Conservation (phyloP, 1,284 basidiomycete species). For the Xerocomus minutiporus region DNA sequence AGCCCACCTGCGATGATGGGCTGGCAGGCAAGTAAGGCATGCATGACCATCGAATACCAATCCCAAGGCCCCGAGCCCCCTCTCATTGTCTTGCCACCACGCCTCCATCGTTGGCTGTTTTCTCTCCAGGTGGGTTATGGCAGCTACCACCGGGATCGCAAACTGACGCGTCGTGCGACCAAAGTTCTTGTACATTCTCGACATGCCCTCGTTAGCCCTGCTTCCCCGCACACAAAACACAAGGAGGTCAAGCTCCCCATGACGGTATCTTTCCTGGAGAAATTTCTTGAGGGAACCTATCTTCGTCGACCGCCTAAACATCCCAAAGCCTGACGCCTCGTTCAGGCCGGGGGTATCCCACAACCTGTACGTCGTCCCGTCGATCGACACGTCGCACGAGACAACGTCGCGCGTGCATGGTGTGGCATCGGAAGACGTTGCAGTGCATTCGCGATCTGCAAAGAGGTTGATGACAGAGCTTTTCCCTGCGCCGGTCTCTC, state of each 20-base stretch:
- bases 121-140: slow-evolving; percentile 28
- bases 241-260: slow-evolving; percentile 19
- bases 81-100: slow-evolving; percentile 31
- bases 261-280: slow-evolving; percentile 10
- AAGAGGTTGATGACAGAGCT: slow-evolving; percentile 30
- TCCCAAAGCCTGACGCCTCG: slow-evolving; percentile 3
- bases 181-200: slow-evolving; percentile 14
- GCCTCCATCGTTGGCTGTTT: slow-evolving; percentile 26
- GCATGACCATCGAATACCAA: slow-evolving; percentile 24
- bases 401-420: slow-evolving; percentile 20
- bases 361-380: slow-evolving; percentile 11
- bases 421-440: slow-evolving; percentile 12
- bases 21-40: slow-evolving; percentile 22
- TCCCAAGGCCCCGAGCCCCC: slow-evolving; percentile 10
- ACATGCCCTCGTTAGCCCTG: slow-evolving; percentile 13
- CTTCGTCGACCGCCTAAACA: slow-evolving; percentile 7
- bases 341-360: slow-evolving; percentile 33
- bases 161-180: slow-evolving; percentile 15
- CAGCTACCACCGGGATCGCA: slow-evolving; percentile 25
- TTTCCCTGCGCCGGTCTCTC: slow-evolving; percentile 26
- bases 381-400: slow-evolving; percentile 15
- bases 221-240: slow-evolving; percentile 18
- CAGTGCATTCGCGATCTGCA: slow-evolving; percentile 2
- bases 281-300: slow-evolving; percentile 11
- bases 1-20: slow-evolving; percentile 16